Base-by-base conservation (phyloP, 2,329 filamentous ascomycete species). In the Exophiala oligosperma region DNA sequence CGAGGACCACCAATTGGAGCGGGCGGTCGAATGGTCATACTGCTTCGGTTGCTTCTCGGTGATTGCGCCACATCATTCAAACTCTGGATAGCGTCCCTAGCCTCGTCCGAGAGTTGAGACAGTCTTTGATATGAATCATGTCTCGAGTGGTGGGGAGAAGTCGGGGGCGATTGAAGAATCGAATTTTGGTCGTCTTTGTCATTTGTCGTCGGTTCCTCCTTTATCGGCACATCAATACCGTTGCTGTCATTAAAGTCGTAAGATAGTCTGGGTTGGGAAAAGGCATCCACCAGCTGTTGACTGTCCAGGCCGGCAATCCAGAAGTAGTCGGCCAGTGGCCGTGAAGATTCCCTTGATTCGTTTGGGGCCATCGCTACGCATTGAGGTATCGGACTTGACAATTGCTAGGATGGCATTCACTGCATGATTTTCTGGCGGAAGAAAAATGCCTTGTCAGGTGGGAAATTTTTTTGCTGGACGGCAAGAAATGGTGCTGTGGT, bases 311-410 rank as follows among this genome's bases (percentile, higher is more conserved):
- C 77, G 53, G 76, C 73, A 52, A 87, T 87, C 79, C 86, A 87
- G 72, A 87, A 87, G 72, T 84, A 86, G 71, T 87, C 84, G 67
- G 84, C 84, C 54, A 87, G 80, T 55, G 84, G 84, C 54, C 77
- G 76, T 59, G 78, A 77, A 48, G 77, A 75, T 5, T 61, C 61
- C 14, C 49, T 29, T 26, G 46, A 24, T 40, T 60, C 57, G 46
- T 24, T 44, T 46, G 57, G 40, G 8, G 57, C 53, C 60, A 62
- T 62, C 9, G 38, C 29, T 41, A 21, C 9, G 14, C 40, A 21
- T 17, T 5, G 21, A 17, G 4, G n/a, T 43, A 14, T 23, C 14
- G 40, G 17, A 17, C 40, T n/a, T 43, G 40, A 35, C 21, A 23
- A 23, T 43, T 17, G 5, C 6, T 43, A 14, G 40, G 14, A 23